Percentiles rank a stretch among this genome's conserved stretches.
Evolutionary conservation across 2,329 filamentous ascomycete species (phyloP).

Genomic region (Pyrenophora tritici-repentis): DNA sequence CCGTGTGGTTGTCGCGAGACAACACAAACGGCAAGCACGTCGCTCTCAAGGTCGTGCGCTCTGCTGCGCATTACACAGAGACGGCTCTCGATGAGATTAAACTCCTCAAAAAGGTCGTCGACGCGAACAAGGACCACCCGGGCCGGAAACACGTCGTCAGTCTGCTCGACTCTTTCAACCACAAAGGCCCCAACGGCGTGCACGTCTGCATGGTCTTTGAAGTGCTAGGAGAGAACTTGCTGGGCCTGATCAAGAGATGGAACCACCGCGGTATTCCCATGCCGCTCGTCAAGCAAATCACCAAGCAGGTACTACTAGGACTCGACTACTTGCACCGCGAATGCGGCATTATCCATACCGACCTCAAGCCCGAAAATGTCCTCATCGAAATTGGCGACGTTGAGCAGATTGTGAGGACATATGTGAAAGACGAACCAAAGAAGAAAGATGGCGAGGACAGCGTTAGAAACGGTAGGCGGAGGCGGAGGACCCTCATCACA

Average conservation of each 20-base stretch:
- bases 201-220: slow-evolving; percentile 99
- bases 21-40: slow-evolving; percentile 91
- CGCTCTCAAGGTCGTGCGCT: slow-evolving; percentile 95
- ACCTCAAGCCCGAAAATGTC: slow-evolving; percentile 96
- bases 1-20: slow-evolving; percentile 83
- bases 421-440: slow-evolving; percentile 77
- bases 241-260: slow-evolving; percentile 97
- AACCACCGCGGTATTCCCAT: slow-evolving; percentile 97
- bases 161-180: slow-evolving; percentile 93
- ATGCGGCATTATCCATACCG: slow-evolving; percentile 98
- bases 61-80: slow-evolving; percentile 97
- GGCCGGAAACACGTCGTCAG: slow-evolving; percentile 95
- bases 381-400: slow-evolving; percentile 98
- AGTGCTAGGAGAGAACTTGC: slow-evolving; percentile 90
- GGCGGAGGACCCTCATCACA: slow-evolving; percentile 91
- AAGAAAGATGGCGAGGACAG: slow-evolving; percentile 80
- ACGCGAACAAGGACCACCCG: slow-evolving; percentile 91
- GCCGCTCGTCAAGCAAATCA: slow-evolving; percentile 96
- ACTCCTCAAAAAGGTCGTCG: slow-evolving; percentile 92
- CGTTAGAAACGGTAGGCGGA: slow-evolving; percentile 86
- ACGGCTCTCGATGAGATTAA: slow-evolving; percentile 99
- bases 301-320: slow-evolving; percentile 93
- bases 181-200: slow-evolving; percentile 93
- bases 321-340: slow-evolving; percentile 96
- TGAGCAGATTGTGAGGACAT: slow-evolving; percentile 95